Evolutionary conservation across 148 eudicot genomes (phyloP), one percentile per base, ranked within the genome.

Genomic region (Persicaria tinctoria): DNA sequence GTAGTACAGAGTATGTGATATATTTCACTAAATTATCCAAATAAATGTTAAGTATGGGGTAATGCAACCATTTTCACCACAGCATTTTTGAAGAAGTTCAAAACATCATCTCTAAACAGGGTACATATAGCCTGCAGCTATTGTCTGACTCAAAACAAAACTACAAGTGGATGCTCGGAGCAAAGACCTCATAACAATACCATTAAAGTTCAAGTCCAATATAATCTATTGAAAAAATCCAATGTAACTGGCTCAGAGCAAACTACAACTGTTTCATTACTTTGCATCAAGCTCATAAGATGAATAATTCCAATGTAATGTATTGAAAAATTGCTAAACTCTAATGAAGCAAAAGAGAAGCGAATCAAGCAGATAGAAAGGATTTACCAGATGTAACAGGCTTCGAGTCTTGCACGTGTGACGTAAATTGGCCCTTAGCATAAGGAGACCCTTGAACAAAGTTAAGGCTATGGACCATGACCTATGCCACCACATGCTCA

Each of bases 381-480:
- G n/a, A 11, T 12, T 32, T 63, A 63, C 69, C 46, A 63, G 45
- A 32, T 63, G 41, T 38, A 63, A 27, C 12, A 12, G 69, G 69
- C 83, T 75, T 78, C 76, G 49, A 54, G 46, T 45, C 56, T 63
- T 63, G 41, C 69, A 9, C 1, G 27, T 38, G 41, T 63, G 69
- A 63, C 27, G 16, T 63, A 63, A 27, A 38, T 32, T 38, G 69
- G 46, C 46, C 12, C 69, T 63, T 63, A 38, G n/a, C 69, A 63
- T 63, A 27, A 56, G 51, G 63, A 74, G 55, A 77, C 47, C 80
- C 78, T 55, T 82, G 83, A 74, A 87, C 90, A 77, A 80, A 87
- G 77, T 83, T 72, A 62, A 87, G 46, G 79, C 79, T 76, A 48
- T 76, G 84, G 72, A 78, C 90, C 81, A 80, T 75, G 47, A 87